phyloP scores from a whole-genome alignment of 805 yeast genomes.

The Naumovozyma dairenensis region DNA sequence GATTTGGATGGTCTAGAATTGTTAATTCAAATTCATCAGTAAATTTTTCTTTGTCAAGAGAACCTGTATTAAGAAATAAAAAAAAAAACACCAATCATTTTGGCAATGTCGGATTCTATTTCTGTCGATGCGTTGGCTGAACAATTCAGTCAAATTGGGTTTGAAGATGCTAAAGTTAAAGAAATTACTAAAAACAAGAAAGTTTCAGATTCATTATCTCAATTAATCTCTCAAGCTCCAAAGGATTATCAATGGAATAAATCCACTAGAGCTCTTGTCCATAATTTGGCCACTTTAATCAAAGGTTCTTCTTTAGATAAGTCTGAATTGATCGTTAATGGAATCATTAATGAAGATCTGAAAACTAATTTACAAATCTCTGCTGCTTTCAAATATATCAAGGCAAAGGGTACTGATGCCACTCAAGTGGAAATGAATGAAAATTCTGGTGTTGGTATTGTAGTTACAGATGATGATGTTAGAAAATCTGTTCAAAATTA shows the following conservation, averaged over 20 bases:
- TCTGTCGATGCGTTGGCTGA: constrained; percentile 31
- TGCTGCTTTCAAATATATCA: constrained; percentile 71
- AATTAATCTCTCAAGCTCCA: constrained; percentile 40
- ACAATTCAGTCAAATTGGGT: constrained; percentile 41
- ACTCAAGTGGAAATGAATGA: constrained; percentile 43
- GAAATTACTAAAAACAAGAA: constrained; percentile 83
- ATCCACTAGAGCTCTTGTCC: constrained; percentile 54
- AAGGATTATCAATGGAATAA: constrained; percentile 39
- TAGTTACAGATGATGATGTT: constrained; percentile 57
- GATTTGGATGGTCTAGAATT: neutral
- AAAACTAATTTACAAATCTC: constrained; percentile 63
- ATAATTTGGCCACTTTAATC: constrained; percentile 63
- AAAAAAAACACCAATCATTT: neutral
- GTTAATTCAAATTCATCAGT: too few relatives aligned
- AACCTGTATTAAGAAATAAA: too few relatives aligned
- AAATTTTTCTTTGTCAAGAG: too few relatives aligned
- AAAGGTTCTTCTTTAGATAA: constrained; percentile 44
- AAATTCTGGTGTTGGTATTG: constrained; percentile 78
- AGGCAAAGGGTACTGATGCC: constrained; percentile 37
- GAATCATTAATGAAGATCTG: constrained; percentile 55
- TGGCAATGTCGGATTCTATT: constrained; percentile 17
- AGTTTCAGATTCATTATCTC: constrained; percentile 60
- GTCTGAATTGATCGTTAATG: constrained; percentile 45
- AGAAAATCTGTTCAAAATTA: constrained; percentile 46
- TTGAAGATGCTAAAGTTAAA: constrained; percentile 61